Evolutionary conservation across 2,329 filamentous ascomycete genomes (phyloP), one percentile per base, ranked within the genome.

Genomic region (Cryphonectria nitschkei): DNA sequence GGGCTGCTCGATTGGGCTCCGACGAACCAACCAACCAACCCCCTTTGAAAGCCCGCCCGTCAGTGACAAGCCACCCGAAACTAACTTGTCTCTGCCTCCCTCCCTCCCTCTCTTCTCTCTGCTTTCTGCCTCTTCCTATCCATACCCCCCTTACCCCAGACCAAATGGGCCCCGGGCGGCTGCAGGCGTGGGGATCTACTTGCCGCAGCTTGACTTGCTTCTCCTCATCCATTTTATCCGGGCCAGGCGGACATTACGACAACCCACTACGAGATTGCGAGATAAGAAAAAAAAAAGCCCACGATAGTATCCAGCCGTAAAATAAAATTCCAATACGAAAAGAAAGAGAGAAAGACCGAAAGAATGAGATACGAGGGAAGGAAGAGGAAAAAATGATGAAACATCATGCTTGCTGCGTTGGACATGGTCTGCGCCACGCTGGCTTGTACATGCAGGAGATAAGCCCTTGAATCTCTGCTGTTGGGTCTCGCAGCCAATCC

Each of bases 181-280:
- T 67, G 68, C 39, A 60, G 58, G 29, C 54, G 68, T 50, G 61
- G 68, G 19, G 52, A 65, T 65, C 52, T 65, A 39, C 39, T 41
- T 69, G 63, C 60, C 58, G 39, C 52, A 52, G 13, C 11, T 29
- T 26, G 34, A 61, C 56, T 41, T 60, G 16, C 8, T 22, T 50
- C 19, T 29, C 39, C 16, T 58, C 64, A 22, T 61, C 29, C 64
- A 37, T 43, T 41, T 64, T 46, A 37, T 39, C 58, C 50, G 58
- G 43, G 43, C 26, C 54, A 62, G 43, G 58, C 62, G 39, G 29
- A 22, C 43, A 50, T 65, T 60, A 64, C 63, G 50, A 64, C 58
- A 70, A 9, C 65, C 39, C 62, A 32, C 29, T 32, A 50, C 64
- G 64, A 50, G 37, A 67, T 68, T 70, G 68, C 70, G 65, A 67